Base-by-base conservation (phyloP, 495 filamentous ascomycete genomes). In the Podospora pseudopauciseta region DNA sequence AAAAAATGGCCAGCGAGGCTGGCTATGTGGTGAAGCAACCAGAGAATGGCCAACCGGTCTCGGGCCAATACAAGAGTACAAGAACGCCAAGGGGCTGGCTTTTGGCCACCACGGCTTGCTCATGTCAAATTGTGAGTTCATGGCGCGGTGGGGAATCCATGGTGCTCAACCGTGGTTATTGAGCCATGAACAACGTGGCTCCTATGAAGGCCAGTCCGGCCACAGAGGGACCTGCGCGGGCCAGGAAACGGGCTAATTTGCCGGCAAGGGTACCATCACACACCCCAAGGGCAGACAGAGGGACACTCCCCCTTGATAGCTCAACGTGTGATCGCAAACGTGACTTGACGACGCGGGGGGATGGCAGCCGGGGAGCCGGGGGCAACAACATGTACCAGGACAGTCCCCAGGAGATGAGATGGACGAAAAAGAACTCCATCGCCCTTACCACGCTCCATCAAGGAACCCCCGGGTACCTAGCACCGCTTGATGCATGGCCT, bases 171-270 rank as follows among this genome's bases (percentile, higher is more conserved):
- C 64, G 68, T 65, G 70, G 66, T 71, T 69, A 76, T 72, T 77
- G 75, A 77, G 72, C 73, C 70, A 68, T 73, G 75, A 70, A 73
- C 76, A 65, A 78, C 76, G 76, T 78, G 76, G 76, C 76, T 78
- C 76, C 76, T 77, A 75, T 77, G 76, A 69, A 62, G 67, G 68
- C 74, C 72, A 66, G 55, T 73, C 75, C 64, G 64, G 61, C 56
- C 62, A 61, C 60, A 69, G 64, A 58, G 64, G 61, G 34, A n/a
- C 68, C 67, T 72, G 67, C 66, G 72, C 69, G 72, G 74, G 70
- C 71, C 73, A 73, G 71, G 68, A 68, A 70, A 70, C 70, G 75
- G 74, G 68, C 72, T 76, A 74, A 76, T 74, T 65, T 78, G 68
- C 72, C 75, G 75, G 73, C 71, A 72, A 73, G 72, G 74, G 70